Evolutionary conservation across 2,329 filamentous ascomycete genomes (phyloP).

Genomic region (Hirsutella rhossiliensis): DNA sequence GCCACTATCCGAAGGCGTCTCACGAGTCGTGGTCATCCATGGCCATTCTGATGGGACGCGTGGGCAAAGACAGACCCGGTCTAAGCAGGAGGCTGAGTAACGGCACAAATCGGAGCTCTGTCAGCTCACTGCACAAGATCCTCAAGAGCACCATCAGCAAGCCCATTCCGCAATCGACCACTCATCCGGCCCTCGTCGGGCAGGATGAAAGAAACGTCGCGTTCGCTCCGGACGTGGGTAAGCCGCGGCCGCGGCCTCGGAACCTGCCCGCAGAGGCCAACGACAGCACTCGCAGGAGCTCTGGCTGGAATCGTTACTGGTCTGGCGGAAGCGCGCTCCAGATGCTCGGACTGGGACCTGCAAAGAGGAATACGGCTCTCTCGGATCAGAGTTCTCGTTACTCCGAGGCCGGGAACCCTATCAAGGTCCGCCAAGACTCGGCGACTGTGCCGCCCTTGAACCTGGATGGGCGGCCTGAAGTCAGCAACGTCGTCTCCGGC

Average conservation of each 20-base stretch:
- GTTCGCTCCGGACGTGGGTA: constrained; percentile 20
- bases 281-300: constrained; percentile 45
- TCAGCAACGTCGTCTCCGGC: constrained; percentile 55
- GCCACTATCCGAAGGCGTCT: constrained; percentile 41
- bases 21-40: constrained; percentile 49
- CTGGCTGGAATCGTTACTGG: constrained; percentile 69
- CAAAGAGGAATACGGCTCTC: constrained; percentile 36
- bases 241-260: constrained; percentile 22
- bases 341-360: constrained; percentile 45
- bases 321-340: constrained; percentile 59
- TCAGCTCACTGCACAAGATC: constrained; percentile 46
- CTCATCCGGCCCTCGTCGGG: constrained; percentile 18
- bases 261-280: constrained; percentile 21
- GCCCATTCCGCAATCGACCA: constrained; percentile 37
- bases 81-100: constrained; percentile 43
- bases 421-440: constrained; percentile 47
- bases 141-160: constrained; percentile 52
- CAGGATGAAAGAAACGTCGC: constrained; percentile 30
- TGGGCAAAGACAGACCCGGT: constrained; percentile 31
- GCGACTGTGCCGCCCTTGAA: constrained; percentile 57
- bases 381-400: constrained; percentile 47
- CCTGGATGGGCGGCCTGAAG: constrained; percentile 47
- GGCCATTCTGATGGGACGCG: constrained; percentile 54
- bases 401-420: constrained; percentile 23
- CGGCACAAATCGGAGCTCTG: constrained; percentile 35